Evolutionary conservation across 2,329 filamentous ascomycete species (phyloP).

Genomic region (Epichloe glyceriae): DNA sequence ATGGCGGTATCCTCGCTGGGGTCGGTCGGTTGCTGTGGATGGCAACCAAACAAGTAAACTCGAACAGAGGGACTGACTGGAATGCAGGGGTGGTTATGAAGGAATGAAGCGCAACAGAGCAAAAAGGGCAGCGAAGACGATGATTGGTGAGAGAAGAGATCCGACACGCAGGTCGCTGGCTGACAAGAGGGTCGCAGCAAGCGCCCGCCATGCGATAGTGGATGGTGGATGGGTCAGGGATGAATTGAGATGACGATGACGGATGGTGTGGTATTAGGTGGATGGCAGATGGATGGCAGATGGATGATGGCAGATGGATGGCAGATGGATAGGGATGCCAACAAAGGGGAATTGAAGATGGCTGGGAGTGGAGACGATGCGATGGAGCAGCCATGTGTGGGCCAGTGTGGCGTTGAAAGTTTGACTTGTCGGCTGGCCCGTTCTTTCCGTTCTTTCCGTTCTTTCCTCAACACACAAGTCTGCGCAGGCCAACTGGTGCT

Average conservation of each 20-base stretch:
- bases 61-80: background rate
- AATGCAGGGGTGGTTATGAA: background rate
- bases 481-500: too few species aligned
- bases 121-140: background rate
- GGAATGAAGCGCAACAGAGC: background rate
- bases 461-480: too few species aligned
- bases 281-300: background rate
- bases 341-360: background rate
- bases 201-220: background rate
- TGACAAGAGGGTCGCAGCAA: background rate
- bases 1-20: background rate
- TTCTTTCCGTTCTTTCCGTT: too few species aligned
- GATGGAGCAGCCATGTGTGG: background rate
- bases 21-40: background rate
- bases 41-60: background rate
- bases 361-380: conserved; percentile 1
- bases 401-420: background rate
- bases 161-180: background rate
- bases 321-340: background rate
- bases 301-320: too few species aligned
- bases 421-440: background rate
- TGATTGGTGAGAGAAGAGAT: background rate
- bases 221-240: background rate
- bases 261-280: background rate
- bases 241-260: background rate